Percentiles rank a stretch among this genome's conserved stretches.
Conservation (phyloP, 208 protist genomes). For the Leptomonas seymouri region DNA sequence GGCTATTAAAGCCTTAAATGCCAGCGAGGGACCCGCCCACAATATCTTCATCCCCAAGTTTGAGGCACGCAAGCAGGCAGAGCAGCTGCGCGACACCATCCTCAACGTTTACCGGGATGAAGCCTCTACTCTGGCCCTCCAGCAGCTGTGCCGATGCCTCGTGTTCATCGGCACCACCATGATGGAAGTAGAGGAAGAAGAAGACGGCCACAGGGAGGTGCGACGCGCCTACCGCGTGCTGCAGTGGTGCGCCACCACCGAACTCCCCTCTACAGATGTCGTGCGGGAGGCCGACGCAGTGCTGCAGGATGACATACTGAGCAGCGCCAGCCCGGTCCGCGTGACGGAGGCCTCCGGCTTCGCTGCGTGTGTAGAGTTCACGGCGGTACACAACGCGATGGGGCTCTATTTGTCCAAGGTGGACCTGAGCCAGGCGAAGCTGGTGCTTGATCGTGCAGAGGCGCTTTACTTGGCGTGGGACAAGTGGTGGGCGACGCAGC, state of each 20-base stretch:
- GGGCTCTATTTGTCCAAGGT: conserved; percentile 69
- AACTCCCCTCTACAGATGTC: conserved; percentile 21
- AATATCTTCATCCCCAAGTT: conserved; percentile 86
- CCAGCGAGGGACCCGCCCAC: conserved; percentile 62
- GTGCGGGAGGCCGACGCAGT: conserved; percentile 30
- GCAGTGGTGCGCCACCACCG: conserved; percentile 37
- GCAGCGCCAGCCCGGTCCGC: conserved; percentile 1
- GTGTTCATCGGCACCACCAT: conserved; percentile 70
- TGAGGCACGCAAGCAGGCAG: conserved; percentile 62
- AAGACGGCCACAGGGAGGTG: conserved; percentile 58
- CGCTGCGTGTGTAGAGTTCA: conserved; percentile 54
- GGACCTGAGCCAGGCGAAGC: conserved; percentile 43
- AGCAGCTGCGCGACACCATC: conserved; percentile 63
- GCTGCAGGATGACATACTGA: conserved; percentile 50
- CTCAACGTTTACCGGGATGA: conserved; percentile 55
- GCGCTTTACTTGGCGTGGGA: conserved; percentile 65
- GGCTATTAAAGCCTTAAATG: conserved; percentile 55
- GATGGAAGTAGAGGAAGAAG: conserved; percentile 80
- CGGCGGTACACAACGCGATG: conserved; percentile 76
- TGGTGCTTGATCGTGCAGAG: conserved; percentile 66
- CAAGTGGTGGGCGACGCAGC: conserved; percentile 39
- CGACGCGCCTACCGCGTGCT: conserved; percentile 54
- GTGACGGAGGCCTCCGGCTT: conserved; percentile 24
- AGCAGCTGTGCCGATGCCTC: conserved; percentile 73
- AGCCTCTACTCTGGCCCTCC: conserved; percentile 31